A percentile compares a stretch with the other conserved stretches of the same genome.
Conservation (phyloP, 2,329 filamentous ascomycete species). For the Periconia sp. region DNA sequence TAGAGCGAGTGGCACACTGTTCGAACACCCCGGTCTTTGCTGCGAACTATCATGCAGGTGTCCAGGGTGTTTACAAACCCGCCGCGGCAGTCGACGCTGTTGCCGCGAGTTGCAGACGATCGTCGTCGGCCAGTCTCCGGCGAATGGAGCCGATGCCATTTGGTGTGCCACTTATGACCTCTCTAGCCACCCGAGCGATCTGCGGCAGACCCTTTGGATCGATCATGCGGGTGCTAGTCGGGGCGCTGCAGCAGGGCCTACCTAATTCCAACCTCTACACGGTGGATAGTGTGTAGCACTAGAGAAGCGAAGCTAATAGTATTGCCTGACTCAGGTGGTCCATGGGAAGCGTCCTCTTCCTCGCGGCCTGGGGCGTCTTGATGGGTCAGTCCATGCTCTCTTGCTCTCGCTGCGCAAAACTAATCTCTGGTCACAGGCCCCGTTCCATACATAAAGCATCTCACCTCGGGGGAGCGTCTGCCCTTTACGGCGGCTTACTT, state of each 20-base stretch:
- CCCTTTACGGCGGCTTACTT: slow-evolving; percentile 96
- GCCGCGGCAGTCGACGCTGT: slow-evolving; percentile 15
- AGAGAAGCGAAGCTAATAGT: slow-evolving; percentile 44
- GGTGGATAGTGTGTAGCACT: slow-evolving; percentile 30
- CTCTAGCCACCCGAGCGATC: slow-evolving; percentile 44
- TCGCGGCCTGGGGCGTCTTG: slow-evolving; percentile 90
- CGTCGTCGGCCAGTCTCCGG: slow-evolving; percentile 13
- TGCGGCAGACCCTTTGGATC: slow-evolving; percentile 38
- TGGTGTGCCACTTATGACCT: slow-evolving; percentile 39
- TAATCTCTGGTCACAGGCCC: slow-evolving; percentile 3
- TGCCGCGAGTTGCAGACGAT: slow-evolving; percentile 17
- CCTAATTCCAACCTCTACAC: slow-evolving; percentile 34
- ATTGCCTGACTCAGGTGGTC: slow-evolving; percentile 75
- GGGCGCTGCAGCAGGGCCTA: slow-evolving; percentile 43
- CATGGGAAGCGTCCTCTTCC: slow-evolving; percentile 86
- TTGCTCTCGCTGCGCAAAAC: slow-evolving; percentile 1
- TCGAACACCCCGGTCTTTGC: slow-evolving; percentile 27
- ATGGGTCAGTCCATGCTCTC: slow-evolving; percentile 74
- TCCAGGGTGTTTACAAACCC: slow-evolving; percentile 12
- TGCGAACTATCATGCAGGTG: slow-evolving; percentile 40
- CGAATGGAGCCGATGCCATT: slow-evolving; percentile 21
- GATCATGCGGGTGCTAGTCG: slow-evolving; percentile 51
- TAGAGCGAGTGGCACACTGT: slow-evolving; percentile 36
- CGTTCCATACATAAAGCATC: slow-evolving; percentile 57
- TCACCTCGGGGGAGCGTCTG: slow-evolving; percentile 81